phyloP scores from a whole-genome alignment of 768 basidiomycete species.

The Lyophyllum decastes region DNA sequence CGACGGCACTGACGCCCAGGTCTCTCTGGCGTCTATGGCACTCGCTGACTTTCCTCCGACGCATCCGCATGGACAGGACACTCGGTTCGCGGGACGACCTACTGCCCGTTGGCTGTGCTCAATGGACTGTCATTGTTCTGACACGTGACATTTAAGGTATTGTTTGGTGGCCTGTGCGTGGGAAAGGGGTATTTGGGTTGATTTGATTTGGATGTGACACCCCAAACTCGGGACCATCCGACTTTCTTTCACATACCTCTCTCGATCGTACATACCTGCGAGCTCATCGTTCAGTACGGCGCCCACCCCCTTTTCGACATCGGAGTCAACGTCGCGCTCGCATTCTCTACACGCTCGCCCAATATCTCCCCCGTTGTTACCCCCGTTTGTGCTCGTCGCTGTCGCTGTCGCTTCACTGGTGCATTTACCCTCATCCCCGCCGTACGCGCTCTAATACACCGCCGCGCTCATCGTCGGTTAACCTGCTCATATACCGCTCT shows the following conservation, averaged over 20 bases:
- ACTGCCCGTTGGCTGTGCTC: background rate
- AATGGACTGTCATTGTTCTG: background rate
- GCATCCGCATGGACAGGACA: background rate
- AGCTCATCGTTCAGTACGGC: conserved; percentile 32
- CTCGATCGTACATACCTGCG: conserved; percentile 43
- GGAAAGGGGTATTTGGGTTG: conserved; percentile 37
- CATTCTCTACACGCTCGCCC: conserved; percentile 11
- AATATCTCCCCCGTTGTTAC: conserved; percentile 10
- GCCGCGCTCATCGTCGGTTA: conserved; percentile 13
- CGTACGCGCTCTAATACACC: conserved; percentile 24
- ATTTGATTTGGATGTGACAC: conserved; percentile 48
- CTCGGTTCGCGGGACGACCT: background rate
- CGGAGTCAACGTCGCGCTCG: conserved; percentile 19
- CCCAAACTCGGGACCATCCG: conserved; percentile 46
- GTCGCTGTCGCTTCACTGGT: conserved; percentile 13
- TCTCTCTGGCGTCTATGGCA: background rate
- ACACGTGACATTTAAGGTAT: conserved; percentile 39
- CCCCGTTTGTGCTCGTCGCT: conserved; percentile 16
- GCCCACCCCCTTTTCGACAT: conserved; percentile 22
- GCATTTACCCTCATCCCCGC: conserved; percentile 16
- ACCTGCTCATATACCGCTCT: conserved; percentile 11
- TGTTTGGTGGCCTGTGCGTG: conserved; percentile 53
- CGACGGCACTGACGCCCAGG: background rate
- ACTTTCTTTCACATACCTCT: conserved; percentile 52
- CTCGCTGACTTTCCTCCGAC: conserved; percentile 1